These are phyloP conservation scores for Hypoxylon sp. DNA, from an alignment of 2,329 filamentous ascomycete species.

Conservation along the genomic window DNA sequence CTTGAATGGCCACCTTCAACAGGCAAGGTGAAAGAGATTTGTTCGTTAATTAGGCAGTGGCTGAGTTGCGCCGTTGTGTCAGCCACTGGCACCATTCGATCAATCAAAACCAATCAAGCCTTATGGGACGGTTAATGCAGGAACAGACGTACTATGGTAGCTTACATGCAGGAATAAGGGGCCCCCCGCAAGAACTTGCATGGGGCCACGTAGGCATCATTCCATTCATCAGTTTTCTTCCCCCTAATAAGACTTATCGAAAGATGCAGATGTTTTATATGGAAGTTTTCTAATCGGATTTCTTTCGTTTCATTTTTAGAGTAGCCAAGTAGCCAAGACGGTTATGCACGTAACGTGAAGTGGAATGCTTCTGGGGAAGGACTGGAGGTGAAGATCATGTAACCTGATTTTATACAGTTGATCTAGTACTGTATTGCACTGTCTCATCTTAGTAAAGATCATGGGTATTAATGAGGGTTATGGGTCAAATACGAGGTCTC, in stretches of 20 bases:
- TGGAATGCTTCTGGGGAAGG: slow-evolving; percentile 6
- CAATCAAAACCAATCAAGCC: slow-evolving; percentile 8
- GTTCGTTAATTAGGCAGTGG: neutral
- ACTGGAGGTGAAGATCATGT: slow-evolving; percentile 24
- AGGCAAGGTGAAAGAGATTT: neutral
- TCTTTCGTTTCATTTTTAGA: slow-evolving; percentile 3
- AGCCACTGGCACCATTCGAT: slow-evolving; percentile 11
- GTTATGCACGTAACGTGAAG: slow-evolving; percentile 8
- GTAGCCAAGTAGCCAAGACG: slow-evolving; percentile 14
- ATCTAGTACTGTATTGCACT: slow-evolving; percentile 20
- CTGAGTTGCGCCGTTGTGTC: slow-evolving; percentile 17
- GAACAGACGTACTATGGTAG: slow-evolving; percentile 37
- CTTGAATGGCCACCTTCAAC: neutral
- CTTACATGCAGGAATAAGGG: slow-evolving; percentile 36
- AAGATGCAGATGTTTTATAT: neutral
- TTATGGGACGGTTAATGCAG: slow-evolving; percentile 36
- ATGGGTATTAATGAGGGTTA: slow-evolving; percentile 31
- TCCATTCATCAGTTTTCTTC: neutral
- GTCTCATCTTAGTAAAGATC: slow-evolving; percentile 28
- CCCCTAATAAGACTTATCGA: neutral
- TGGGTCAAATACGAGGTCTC: slow-evolving; percentile 40
- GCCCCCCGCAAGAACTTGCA: slow-evolving; percentile 20
- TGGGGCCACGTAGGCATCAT: slow-evolving; percentile 10
- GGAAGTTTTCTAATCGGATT: neutral
- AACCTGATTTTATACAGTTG: slow-evolving; percentile 25